Conservation (phyloP, 164 flowering plant species). For the Berberis vulgaris region DNA sequence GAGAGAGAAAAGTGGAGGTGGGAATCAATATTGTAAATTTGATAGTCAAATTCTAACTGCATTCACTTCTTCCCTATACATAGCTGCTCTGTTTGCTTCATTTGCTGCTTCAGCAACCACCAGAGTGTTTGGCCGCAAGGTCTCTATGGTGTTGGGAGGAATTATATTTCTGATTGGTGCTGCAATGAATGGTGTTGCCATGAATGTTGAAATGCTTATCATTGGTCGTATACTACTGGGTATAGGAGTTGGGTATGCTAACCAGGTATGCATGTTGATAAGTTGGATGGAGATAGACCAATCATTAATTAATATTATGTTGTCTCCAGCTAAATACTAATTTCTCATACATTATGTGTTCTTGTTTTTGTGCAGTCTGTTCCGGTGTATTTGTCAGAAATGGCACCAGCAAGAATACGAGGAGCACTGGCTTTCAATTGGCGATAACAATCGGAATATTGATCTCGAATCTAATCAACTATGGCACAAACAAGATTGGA, state of each 20-base stretch:
- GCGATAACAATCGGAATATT: conserved; percentile 5
- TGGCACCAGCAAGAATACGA: conserved; percentile 4
- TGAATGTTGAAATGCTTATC: conserved; percentile 19
- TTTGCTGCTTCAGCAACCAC: conserved; percentile 15
- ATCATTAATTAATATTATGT: too few relatives aligned
- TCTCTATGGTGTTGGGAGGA: conserved; percentile 20
- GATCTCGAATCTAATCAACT: conserved; percentile 4
- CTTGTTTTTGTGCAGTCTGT: conserved; percentile 1
- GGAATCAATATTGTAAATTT: conserved; percentile 21
- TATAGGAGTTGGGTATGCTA: conserved; percentile 17
- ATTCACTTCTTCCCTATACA: conserved; percentile 18
- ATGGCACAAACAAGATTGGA: background rate
- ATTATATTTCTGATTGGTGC: conserved; percentile 16
- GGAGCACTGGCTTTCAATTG: conserved; percentile 8
- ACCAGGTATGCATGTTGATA: conserved; percentile 12
- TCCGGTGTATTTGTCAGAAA: conserved; percentile 3
- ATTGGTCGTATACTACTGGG: conserved; percentile 22
- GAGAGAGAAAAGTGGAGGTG: background rate
- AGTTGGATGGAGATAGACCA: too few relatives aligned
- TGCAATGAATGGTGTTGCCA: conserved; percentile 14
- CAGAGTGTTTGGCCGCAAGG: conserved; percentile 3
- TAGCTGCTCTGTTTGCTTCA: conserved; percentile 15
- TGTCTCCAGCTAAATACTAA: too few relatives aligned
- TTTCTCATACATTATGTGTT: too few relatives aligned
- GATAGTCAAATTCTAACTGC: conserved; percentile 11